Conservation (phyloP, 768 basidiomycete species). For the Suillus decipiens region DNA sequence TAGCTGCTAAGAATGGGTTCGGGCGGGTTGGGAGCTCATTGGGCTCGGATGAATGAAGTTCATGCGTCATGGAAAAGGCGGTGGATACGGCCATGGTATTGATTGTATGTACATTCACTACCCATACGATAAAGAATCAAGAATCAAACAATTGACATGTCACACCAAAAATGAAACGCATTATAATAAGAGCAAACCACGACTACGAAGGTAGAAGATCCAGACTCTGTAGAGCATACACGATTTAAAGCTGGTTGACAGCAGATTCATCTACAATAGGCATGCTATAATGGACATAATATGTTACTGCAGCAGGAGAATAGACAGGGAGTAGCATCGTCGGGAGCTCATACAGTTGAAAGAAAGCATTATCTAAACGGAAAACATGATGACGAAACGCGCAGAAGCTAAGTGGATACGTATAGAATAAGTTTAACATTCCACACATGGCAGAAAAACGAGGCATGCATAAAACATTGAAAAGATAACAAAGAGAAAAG, state of each 20-base stretch:
- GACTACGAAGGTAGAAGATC: neutral
- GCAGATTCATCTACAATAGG: slow-evolving; percentile 1
- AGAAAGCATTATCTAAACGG: neutral
- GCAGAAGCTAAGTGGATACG: neutral
- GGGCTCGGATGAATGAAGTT: slow-evolving; percentile 3
- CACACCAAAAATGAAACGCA: neutral
- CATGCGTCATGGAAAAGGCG: neutral
- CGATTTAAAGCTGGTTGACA: slow-evolving; percentile 1
- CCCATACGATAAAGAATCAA: neutral
- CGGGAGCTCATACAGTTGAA: neutral
- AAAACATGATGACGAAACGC: neutral
- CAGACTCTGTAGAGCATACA: neutral
- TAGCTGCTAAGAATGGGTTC: slow-evolving; percentile 6
- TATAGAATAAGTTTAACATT: neutral
- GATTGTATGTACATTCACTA: neutral
- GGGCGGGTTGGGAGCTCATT: slow-evolving; percentile 3
- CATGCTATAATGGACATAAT: slow-evolving; percentile 26
- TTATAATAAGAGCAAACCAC: neutral
- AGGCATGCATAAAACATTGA: neutral
- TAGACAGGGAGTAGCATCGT: slow-evolving; percentile 2
- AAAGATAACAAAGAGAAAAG: neutral
- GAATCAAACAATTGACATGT: neutral
- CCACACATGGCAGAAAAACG: neutral
- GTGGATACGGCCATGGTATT: neutral
- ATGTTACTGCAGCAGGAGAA: slow-evolving; percentile 17